Evolutionary conservation across 2,329 filamentous ascomycete species (phyloP).

Genomic region (Mariannaea sp.): DNA sequence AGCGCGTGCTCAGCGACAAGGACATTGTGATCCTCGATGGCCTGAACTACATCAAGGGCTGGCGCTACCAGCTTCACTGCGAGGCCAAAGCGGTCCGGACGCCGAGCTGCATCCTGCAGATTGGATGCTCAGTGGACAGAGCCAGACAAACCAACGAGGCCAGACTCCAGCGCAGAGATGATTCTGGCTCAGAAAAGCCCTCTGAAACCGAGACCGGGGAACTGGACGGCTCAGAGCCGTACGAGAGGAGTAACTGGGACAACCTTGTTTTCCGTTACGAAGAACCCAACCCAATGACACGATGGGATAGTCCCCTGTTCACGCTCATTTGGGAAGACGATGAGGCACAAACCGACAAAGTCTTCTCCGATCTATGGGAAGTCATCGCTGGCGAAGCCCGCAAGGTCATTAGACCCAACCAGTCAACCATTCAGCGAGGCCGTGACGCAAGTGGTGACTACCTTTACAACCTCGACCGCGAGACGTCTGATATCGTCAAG

Average conservation of each 20-base stretch:
- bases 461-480: conserved; percentile 77
- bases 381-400: conserved; percentile 66
- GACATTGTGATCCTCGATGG: conserved; percentile 82
- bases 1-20: conserved; percentile 71
- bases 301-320: conserved; percentile 85
- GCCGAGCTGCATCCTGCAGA: conserved; percentile 73
- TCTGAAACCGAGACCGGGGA: not conserved
- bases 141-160: conserved; percentile 64
- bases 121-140: conserved; percentile 60
- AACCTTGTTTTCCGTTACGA: conserved; percentile 83
- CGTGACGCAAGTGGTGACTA: conserved; percentile 72
- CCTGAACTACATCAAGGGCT: conserved; percentile 88
- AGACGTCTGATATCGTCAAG: conserved; percentile 77
- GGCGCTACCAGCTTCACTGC: conserved; percentile 84
- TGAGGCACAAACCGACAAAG: conserved; percentile 57
- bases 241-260: conserved; percentile 68
- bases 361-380: conserved; percentile 75
- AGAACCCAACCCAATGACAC: conserved; percentile 82
- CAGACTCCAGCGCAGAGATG: conserved; percentile 48
- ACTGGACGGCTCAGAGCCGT: conserved; percentile 46
- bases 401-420: conserved; percentile 73
- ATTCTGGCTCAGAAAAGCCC: not conserved
- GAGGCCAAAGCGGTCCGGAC: conserved; percentile 81
- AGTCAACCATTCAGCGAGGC: conserved; percentile 70
- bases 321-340: conserved; percentile 78